Conservation (phyloP, 768 basidiomycete genomes). For the Xanthoconium purpureum region DNA sequence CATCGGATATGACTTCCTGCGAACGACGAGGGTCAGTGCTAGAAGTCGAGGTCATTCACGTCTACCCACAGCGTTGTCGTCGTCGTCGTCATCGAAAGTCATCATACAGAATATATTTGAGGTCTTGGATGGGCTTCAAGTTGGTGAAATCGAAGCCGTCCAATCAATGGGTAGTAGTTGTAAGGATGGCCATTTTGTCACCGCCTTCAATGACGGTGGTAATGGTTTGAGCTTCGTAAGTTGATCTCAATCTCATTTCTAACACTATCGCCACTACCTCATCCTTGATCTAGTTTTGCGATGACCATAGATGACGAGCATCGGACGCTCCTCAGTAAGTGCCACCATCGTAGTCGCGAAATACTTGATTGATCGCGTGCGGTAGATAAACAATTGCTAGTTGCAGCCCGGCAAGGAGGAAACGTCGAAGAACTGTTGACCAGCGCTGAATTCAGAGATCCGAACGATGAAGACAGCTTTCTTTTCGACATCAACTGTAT, state of each 20-base stretch:
- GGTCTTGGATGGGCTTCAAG: background rate
- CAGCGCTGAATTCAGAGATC: slow-evolving; percentile 20
- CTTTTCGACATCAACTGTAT: slow-evolving; percentile 33
- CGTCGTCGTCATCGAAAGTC: slow-evolving; percentile 1
- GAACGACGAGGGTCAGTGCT: slow-evolving; percentile 5
- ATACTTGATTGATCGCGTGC: background rate
- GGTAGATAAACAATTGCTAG: slow-evolving; percentile 25
- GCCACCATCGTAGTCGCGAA: background rate
- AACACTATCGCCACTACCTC: background rate
- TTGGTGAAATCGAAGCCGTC: background rate
- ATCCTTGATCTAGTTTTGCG: background rate
- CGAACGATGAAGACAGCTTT: slow-evolving; percentile 12
- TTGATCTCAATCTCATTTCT: background rate
- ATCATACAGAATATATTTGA: background rate
- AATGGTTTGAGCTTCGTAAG: background rate
- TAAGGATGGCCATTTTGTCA: background rate
- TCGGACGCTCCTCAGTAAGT: slow-evolving; percentile 21
- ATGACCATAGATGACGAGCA: slow-evolving; percentile 18
- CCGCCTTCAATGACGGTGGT: background rate
- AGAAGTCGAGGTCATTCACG: background rate
- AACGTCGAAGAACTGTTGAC: slow-evolving; percentile 27
- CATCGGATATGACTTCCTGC: slow-evolving; percentile 24
- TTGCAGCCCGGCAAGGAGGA: slow-evolving; percentile 23
- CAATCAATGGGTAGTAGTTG: background rate
- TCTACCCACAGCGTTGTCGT: slow-evolving; percentile 8